Evolutionary conservation across 2,329 filamentous ascomycete genomes (phyloP), one percentile per base, ranked within the genome.

Genomic region (Arthrinium puccinioides): DNA sequence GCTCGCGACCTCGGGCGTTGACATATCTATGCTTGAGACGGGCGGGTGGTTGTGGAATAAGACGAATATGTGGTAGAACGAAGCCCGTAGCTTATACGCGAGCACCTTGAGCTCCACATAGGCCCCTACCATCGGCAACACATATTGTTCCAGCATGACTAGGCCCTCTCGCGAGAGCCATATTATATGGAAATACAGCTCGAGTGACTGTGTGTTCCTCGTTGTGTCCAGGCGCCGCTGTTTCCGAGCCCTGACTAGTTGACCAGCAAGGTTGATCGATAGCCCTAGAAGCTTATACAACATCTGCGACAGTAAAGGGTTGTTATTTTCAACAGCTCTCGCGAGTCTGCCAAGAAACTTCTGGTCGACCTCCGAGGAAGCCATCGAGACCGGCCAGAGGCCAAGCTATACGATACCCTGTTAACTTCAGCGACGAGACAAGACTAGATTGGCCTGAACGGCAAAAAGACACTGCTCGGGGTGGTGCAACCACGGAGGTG

Each of bases 1-100:
- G 11, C 59, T 61, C 27, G 65, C 56, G 4, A 55, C 50, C 34
- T 72, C 69, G 10, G 70, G 66, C 1, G 67, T 69, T 44, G 68
- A 65, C 41, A 74, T 64, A 15, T 72, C 72, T 52, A 77, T 71
- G 24, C 72, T 67, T 30, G 80, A 82, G 39, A 95, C 76, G 0
- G 83, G 73, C 1, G 90, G 90, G 37, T 87, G 79, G 61, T 96
- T 96, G 66, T 96, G 87, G 56, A 96, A 97, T 10, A 97, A 74
- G 37, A 94, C 92, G 59, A 95, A 95, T 47, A 98, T 87, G 64
- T 98, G 90, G 52, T 94, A 92, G 57, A 97, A 94, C 15, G 87
- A 94, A 13, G 92, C 92, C 42, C 87, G 82, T 11, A 98, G 73
- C 62, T 97, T 98, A 57, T 87, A 87, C 15, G 86, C 82, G 45